Conservation (phyloP, 345 rosid species). For the Stellera chamaejasme region DNA sequence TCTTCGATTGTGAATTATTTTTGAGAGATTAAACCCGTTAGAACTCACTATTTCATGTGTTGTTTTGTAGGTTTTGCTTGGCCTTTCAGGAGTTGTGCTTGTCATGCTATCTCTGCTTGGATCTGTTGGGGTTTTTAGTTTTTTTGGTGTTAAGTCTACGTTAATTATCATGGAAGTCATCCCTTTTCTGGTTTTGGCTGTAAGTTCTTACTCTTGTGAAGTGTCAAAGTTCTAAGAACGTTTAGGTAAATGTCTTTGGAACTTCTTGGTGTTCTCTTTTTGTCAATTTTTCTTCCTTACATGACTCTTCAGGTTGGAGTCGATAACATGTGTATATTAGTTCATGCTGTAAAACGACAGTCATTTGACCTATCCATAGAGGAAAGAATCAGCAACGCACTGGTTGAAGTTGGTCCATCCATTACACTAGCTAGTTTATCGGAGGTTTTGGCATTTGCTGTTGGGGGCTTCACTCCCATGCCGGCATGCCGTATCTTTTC, state of each 20-base stretch:
- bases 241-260: not conserved
- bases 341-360: slow-evolving; percentile 93
- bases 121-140: slow-evolving; percentile 88
- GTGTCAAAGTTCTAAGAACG: slow-evolving; percentile 4
- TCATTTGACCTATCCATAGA: slow-evolving; percentile 60
- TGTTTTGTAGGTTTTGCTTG: slow-evolving; percentile 66
- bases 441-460: slow-evolving; percentile 93
- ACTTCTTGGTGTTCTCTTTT: not conserved
- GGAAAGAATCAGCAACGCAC: slow-evolving; percentile 84
- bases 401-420: slow-evolving; percentile 96
- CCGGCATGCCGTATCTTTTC: slow-evolving; percentile 98
- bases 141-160: slow-evolving; percentile 84
- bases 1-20: too few species aligned
- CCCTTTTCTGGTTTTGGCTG: slow-evolving; percentile 95
- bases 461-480: slow-evolving; percentile 92
- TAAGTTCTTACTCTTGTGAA: slow-evolving; percentile 44
- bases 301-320: slow-evolving; percentile 74
- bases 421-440: slow-evolving; percentile 95
- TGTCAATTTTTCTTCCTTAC: too few species aligned
- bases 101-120: slow-evolving; percentile 97
- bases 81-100: slow-evolving; percentile 89
- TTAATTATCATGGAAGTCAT: slow-evolving; percentile 98
- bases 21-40: too few species aligned
- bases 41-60: slow-evolving; percentile 8
- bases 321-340: slow-evolving; percentile 97